phyloP scores from a whole-genome alignment of 176 grass and related monocot genomes.

The Tillandsia fasciculata region DNA sequence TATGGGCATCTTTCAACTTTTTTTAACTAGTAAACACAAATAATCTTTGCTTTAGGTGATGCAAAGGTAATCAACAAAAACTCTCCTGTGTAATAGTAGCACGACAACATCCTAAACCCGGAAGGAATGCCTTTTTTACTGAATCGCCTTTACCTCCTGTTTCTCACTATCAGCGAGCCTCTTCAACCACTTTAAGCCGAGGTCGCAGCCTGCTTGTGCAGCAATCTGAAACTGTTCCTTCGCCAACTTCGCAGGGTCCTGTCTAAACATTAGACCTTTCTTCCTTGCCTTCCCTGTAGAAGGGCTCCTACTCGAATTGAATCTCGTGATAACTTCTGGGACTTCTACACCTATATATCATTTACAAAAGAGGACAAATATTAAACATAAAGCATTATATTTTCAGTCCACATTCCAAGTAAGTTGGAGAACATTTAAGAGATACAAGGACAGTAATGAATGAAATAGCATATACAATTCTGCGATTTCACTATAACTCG shows the following conservation, averaged over 20 bases:
- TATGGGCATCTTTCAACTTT: no score
- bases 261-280: constrained; percentile 14
- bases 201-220: constrained; percentile 57
- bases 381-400: neutral
- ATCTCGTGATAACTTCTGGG: constrained; percentile 75
- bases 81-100: no score
- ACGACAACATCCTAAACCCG: neutral
- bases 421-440: neutral
- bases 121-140: constrained; percentile 3
- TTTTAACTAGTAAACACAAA: no score
- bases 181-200: constrained; percentile 76
- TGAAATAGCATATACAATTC: no score
- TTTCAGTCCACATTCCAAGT: neutral
- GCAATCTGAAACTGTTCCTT: constrained; percentile 75
- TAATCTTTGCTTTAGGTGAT: no score
- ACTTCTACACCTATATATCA: constrained; percentile 49
- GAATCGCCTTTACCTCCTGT: constrained; percentile 29
- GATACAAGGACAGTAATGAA: no score
- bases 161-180: constrained; percentile 50
- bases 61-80: no score
- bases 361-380: neutral
- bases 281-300: constrained; percentile 49
- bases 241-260: constrained; percentile 53
- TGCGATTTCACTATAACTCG: no score
- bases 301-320: constrained; percentile 50